A percentile compares a stretch with the other conserved stretches of the same genome.
phyloP scores from a whole-genome alignment of 768 basidiomycete genomes.

The Roridomyces roridus region DNA sequence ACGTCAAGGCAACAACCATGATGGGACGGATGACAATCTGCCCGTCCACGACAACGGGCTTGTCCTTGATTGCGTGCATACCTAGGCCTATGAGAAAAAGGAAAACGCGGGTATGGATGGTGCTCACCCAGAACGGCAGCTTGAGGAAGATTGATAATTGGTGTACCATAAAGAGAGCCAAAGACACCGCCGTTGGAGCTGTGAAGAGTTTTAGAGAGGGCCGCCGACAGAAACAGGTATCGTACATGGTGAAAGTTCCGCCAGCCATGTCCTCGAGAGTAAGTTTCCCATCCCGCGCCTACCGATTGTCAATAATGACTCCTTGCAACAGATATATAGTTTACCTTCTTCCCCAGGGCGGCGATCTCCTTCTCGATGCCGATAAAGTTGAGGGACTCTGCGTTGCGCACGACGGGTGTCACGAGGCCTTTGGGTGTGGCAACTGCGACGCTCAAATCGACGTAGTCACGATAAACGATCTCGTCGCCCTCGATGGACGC shows the following conservation, averaged over 20 bases:
- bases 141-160: constrained; percentile 97
- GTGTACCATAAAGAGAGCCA: constrained; percentile 96
- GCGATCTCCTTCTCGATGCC: constrained; percentile 95
- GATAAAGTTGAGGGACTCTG: constrained; percentile 84
- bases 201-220: background rate
- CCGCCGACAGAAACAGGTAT: constrained; percentile 11
- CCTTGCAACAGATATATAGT: constrained; percentile 15
- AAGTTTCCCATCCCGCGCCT: constrained; percentile 91
- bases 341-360: constrained; percentile 85
- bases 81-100: constrained; percentile 44
- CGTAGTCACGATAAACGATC: constrained; percentile 91
- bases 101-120: background rate
- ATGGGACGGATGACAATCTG: constrained; percentile 97
- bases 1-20: constrained; percentile 94
- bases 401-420: constrained; percentile 93
- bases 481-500: constrained; percentile 94
- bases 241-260: constrained; percentile 97
- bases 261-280: constrained; percentile 99
- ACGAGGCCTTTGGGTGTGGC: constrained; percentile 98
- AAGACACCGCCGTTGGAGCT: constrained; percentile 99
- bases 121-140: constrained; percentile 84
- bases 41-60: constrained; percentile 88
- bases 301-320: background rate
- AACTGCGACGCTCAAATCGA: constrained; percentile 95
- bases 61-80: constrained; percentile 96